Percentiles rank a stretch among this genome's conserved stretches.
These are phyloP conservation scores for Geotrichum aggregatum DNA, from an alignment of 1,139 yeast species.

Conservation along the genomic window DNA sequence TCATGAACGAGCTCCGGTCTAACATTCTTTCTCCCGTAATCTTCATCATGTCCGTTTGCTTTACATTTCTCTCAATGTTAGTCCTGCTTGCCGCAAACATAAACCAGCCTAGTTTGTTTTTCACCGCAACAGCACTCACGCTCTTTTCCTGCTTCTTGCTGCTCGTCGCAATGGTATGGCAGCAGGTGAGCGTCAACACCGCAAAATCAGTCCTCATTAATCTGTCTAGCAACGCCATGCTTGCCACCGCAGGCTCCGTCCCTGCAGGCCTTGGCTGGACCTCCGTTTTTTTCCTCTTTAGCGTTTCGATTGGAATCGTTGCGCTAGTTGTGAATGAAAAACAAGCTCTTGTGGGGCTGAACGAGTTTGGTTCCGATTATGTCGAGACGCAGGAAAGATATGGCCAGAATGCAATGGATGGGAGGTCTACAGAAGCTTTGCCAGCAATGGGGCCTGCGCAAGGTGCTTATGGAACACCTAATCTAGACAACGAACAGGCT, in stretches of 20 bases:
- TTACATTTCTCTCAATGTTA: conserved; percentile 17
- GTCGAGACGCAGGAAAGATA: conserved; percentile 3
- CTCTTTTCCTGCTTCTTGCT: conserved; percentile 25
- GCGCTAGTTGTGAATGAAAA: conserved; percentile 16
- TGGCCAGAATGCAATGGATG: conserved; percentile 11
- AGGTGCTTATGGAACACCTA: neutral
- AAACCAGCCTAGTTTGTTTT: conserved; percentile 11
- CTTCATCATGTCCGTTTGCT: conserved; percentile 13
- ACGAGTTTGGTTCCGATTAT: conserved; percentile 13
- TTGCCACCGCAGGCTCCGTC: conserved; percentile 12
- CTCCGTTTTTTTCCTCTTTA: conserved; percentile 17
- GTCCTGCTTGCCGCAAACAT: conserved; percentile 13
- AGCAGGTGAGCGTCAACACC: conserved; percentile 28
- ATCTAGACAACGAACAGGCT: neutral
- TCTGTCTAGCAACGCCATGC: conserved; percentile 20
- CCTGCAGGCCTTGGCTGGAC: conserved; percentile 23
- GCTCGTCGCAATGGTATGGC: conserved; percentile 32
- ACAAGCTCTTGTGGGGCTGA: conserved; percentile 10
- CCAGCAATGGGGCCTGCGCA: neutral
- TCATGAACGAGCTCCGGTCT: conserved; percentile 18
- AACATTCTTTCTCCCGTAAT: conserved; percentile 12
- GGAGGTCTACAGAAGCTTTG: neutral
- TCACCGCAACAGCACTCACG: conserved; percentile 24
- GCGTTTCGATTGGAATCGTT: conserved; percentile 19
- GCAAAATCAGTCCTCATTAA: conserved; percentile 22